Base-by-base conservation (phyloP, 768 basidiomycete genomes). In the Imleria badia region DNA sequence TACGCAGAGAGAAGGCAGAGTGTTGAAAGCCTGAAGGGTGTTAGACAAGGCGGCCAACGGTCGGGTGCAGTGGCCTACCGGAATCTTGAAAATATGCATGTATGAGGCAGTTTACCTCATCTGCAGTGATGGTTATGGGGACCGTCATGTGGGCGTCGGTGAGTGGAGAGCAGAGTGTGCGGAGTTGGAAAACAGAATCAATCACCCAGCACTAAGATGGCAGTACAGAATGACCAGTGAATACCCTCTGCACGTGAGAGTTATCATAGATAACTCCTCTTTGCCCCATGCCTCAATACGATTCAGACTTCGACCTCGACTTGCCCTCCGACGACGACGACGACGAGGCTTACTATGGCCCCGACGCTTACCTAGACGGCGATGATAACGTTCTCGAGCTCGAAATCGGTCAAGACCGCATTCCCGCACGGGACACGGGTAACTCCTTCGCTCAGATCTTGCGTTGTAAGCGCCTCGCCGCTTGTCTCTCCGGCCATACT, bases 11-110 rank as follows among this genome's bases (percentile, higher is more conserved):
- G 69, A 89, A 94, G 7, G 91, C 90, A 30, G 90, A 83, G 65
- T 94, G 91, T 34, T 79, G 77, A 66, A 93, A 90, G 51, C 91
- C 91, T 91, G 52, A 38, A 12, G 29, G 34, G 26, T 44, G 51
- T 55, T 20, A 59, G 55, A 54, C 49, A 30, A 60, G 55, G 43
- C 40, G 51, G 33, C 34, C 15, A 20, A 48, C 15, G 17, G 23
- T 23, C 19, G 45, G 45, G 31, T 26, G 14, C 38, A 14, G 23
- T n/a, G 33, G 30, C 45, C 51, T 19, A 89, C 91, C 91, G 31
- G 89, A 91, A 62, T 94, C 91, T 60, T 85, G 77, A 59, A 94
- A 83, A 65, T 92, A 94, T 2, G 91, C 80, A 69, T 93, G 85
- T 44, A 94, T 86, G 58, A 93, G 81, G 63, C 86, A 89, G 67